These are phyloP conservation scores for Lumnitzera racemosa DNA, from an alignment of 345 rosid species.

Conservation along the genomic window DNA sequence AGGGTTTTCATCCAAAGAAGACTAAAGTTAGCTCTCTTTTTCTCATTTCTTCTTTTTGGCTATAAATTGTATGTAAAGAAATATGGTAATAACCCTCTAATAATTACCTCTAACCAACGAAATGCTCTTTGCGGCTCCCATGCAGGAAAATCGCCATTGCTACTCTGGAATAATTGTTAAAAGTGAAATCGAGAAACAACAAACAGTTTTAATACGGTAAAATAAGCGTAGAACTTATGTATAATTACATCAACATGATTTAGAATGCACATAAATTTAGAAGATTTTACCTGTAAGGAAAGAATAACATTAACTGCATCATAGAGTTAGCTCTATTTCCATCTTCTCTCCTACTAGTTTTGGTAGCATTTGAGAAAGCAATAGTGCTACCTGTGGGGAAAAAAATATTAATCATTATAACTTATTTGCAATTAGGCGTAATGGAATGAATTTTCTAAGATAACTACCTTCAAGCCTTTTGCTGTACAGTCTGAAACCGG, in stretches of 20 bases:
- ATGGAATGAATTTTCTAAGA: background rate
- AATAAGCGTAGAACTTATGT: too few species aligned
- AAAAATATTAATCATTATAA: background rate
- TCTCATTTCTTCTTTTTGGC: background rate
- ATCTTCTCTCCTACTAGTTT: slow-evolving; percentile 35
- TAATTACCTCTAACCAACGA: slow-evolving; percentile 41
- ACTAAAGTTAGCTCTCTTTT: background rate
- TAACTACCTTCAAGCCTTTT: slow-evolving; percentile 53
- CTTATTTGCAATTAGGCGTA: background rate
- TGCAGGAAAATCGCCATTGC: slow-evolving; percentile 41
- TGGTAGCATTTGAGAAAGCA: slow-evolving; percentile 33
- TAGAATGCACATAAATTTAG: too few species aligned
- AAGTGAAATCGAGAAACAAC: too few species aligned
- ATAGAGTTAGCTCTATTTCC: slow-evolving; percentile 18
- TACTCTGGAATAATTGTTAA: slow-evolving; percentile 18
- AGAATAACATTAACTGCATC: slow-evolving; percentile 45
- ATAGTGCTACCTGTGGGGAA: slow-evolving; percentile 22
- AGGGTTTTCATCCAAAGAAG: background rate
- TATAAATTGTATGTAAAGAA: background rate
- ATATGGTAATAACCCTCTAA: background rate
- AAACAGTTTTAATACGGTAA: too few species aligned
- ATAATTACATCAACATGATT: too few species aligned
- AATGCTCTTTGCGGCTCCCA: slow-evolving; percentile 48
- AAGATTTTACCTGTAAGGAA: slow-evolving; percentile 27
- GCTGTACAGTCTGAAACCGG: slow-evolving; percentile 67